Evolutionary conservation across 805 yeast genomes (phyloP), one percentile per base, ranked within the genome.

Genomic region (Spathaspora gorwiae): DNA sequence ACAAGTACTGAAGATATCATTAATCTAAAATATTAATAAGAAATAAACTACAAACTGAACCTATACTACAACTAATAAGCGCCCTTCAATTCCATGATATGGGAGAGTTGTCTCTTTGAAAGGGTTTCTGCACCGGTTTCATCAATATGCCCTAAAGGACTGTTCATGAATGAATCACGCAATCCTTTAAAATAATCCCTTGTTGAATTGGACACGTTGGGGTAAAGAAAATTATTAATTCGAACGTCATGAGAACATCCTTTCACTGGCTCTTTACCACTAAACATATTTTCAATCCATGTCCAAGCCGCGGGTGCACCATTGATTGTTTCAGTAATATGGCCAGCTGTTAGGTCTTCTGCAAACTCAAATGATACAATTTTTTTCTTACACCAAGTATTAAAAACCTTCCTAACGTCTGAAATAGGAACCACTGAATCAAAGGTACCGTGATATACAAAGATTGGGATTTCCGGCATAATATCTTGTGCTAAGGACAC

Each of bases 221-320:
- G 53, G 67, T 59, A 56, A 65, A 80, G 47, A 72, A 86, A 38
- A 66, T 65, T 59, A 54, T 66, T 12, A 61, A 61, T 48, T 72
- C 83, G 47, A 68, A 64, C 84, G 76, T 80, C 54, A 67, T 66
- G 75, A 75, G 72, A 52, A 67, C 79, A 38, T 70, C 80, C 57
- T 66, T 72, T 19, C 69, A 65, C 50, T 68, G 77, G 55, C 68
- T 78, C 48, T 66, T 75, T 26, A 66, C 70, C 39, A 55, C 60
- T 40, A 65, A 64, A 37, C 12, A 44, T 42, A 6, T 49, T 47
- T 6, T 44, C 34, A 2, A 58, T 42, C 64, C 62, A 59, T 3
- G 51, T 45, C 13, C 53, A 46, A 13, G 57, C 64, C 6, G 62
- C 61, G 1, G 61, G 61, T 8, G 49, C 44, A n/a, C 61, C 61